Evolutionary conservation across 2,329 filamentous ascomycete species (phyloP).

Genomic region (Botrytis tulipae): DNA sequence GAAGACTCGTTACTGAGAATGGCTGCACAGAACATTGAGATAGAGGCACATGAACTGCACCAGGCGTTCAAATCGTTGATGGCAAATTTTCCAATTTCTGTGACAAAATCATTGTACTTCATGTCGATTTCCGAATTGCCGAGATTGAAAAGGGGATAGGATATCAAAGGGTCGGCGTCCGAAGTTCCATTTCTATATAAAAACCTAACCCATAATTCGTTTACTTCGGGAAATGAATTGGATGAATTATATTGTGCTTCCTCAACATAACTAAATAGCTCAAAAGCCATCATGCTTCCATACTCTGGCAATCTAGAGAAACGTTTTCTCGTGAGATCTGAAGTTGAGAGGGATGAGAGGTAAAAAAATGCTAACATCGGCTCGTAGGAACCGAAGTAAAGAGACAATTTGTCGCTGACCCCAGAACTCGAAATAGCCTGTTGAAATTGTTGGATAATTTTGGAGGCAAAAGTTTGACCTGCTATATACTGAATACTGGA

Average conservation of each 20-base stretch:
- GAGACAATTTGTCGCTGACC: conserved; percentile 47
- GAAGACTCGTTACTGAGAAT: conserved; percentile 18
- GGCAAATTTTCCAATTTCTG: conserved; percentile 30
- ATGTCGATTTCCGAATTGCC: conserved; percentile 34
- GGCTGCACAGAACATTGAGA: conserved; percentile 34
- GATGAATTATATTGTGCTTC: conserved; percentile 35
- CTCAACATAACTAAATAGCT: conserved; percentile 51
- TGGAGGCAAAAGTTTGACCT: conserved; percentile 51
- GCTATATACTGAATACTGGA: conserved; percentile 44
- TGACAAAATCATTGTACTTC: conserved; percentile 34
- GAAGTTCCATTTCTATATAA: conserved; percentile 52
- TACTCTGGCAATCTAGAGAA: conserved; percentile 58
- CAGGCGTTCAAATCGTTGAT: conserved; percentile 31
- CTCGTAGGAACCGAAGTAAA: conserved; percentile 55
- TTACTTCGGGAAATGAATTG: conserved; percentile 25
- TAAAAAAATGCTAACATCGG: conserved; percentile 56
- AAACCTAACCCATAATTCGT: conserved; percentile 54
- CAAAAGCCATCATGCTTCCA: conserved; percentile 73
- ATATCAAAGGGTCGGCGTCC: conserved; percentile 36
- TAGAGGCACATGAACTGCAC: conserved; percentile 32
- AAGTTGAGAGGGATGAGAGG: conserved; percentile 46
- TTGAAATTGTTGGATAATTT: conserved; percentile 45
- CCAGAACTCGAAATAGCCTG: conserved; percentile 42
- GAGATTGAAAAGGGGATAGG: conserved; percentile 38
- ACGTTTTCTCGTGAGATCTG: conserved; percentile 45